Base-by-base conservation (phyloP, 345 rosid genomes). In the Corchorus olitorius region DNA sequence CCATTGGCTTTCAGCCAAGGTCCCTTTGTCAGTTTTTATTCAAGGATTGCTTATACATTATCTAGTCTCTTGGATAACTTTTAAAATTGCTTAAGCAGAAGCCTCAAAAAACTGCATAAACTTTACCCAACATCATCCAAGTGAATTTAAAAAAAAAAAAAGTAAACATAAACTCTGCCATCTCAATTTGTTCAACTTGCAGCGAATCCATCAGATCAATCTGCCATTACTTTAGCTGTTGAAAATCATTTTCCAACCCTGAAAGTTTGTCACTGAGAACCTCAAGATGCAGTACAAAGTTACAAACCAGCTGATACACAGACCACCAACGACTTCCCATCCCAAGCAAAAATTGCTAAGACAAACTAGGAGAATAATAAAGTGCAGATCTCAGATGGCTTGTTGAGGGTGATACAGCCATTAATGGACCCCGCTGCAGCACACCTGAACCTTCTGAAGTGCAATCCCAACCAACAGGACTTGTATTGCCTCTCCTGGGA, bases 351-450 rank as follows among this genome's bases (percentile, higher is more conserved):
- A 34, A 60, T 56, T 14, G 65, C 78, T 86, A 85, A 67, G 84
- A 84, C 67, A 81, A 83, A 72, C 88, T 82, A 3, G 86, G 81
- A 73, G 88, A 74, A 79, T 86, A 91, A 58, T 78, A 78, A 10
- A 74, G 70, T 20, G 85, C 37, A 5, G 89, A 81, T 77, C 81
- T 77, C 19, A 76, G 70, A 76, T 80, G 86, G 80, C 65, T 64
- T 37, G 82, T 45, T 8, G 90, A 72, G 39, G 88, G 69, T 33
- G 86, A 68, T 14, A 82, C 78, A 55, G 86, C 77, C 5, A 73
- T 22, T 15, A 82, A 81, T 60, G 84, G 84, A 75, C 67, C 75
- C 71, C 74, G 85, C 59, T 77, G 88, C 77, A 76, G 80, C 76
- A 77, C 75, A 41, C 66, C 62, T 8, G 86, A 54, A 73, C 83